Evolutionary conservation across 768 basidiomycete species (phyloP).

Genomic region (Auricularia sp.): DNA sequence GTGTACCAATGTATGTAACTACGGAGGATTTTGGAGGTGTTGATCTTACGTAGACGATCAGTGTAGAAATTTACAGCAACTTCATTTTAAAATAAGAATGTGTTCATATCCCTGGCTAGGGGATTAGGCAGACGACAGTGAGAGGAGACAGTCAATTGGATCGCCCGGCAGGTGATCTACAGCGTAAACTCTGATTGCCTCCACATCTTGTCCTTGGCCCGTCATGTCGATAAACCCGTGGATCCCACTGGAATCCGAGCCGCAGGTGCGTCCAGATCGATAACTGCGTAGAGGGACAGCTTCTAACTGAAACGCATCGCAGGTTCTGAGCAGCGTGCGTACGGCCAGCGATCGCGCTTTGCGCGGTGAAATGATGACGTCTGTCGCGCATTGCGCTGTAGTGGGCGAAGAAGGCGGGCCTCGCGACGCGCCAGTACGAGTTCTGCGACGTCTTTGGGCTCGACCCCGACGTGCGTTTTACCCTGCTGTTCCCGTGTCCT

Average conservation of each 20-base stretch:
- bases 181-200: too few relatives aligned
- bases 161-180: too few relatives aligned
- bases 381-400: constrained; percentile 14
- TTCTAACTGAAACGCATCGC: background rate
- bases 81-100: too few relatives aligned
- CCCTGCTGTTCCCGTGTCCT: background rate
- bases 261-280: background rate
- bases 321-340: background rate
- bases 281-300: background rate
- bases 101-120: too few relatives aligned
- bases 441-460: constrained; percentile 70
- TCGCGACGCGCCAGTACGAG: constrained; percentile 35
- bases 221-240: background rate
- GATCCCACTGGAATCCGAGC: background rate
- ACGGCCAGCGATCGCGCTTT: background rate
- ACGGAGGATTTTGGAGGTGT: too few relatives aligned
- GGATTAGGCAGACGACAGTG: too few relatives aligned
- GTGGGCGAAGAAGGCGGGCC: constrained; percentile 66
- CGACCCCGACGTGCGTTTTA: constrained; percentile 44
- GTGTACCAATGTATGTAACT: too few relatives aligned
- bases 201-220: too few relatives aligned
- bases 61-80: too few relatives aligned
- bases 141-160: too few relatives aligned
- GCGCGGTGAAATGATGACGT: background rate
- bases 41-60: too few relatives aligned